phyloP scores from a whole-genome alignment of 768 basidiomycete genomes.

The Tylopilus vinaceipallidus region DNA sequence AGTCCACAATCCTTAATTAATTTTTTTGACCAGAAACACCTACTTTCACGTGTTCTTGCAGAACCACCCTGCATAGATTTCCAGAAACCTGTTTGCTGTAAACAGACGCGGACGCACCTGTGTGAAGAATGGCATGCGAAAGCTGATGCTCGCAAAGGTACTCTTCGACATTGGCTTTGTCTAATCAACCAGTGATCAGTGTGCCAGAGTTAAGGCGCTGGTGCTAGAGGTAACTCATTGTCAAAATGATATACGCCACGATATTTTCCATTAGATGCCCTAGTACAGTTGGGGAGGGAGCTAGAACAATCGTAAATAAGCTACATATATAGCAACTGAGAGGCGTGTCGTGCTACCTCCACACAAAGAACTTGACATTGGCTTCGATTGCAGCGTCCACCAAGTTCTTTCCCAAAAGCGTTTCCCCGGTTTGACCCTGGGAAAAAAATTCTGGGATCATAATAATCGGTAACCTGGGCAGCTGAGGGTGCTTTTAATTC shows the following conservation, averaged over 20 bases:
- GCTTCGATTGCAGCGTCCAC: conserved; percentile 26
- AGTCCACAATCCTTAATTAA: too few species aligned
- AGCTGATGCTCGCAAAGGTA: conserved; percentile 18
- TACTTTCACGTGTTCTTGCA: conserved; percentile 23
- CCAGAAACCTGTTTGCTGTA: not conserved
- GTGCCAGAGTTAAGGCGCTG: not conserved
- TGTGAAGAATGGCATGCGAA: conserved; percentile 20
- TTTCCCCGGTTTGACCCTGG: conserved; percentile 22
- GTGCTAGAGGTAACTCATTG: conserved; percentile 10
- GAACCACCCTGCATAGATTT: conserved; percentile 23
- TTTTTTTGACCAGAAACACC: too few species aligned
- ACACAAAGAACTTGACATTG: conserved; percentile 29
- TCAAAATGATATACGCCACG: conserved; percentile 25
- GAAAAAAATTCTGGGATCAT: conserved; percentile 20
- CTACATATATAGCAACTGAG: not conserved
- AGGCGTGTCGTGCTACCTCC: conserved; percentile 12
- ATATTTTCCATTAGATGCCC: conserved; percentile 23
- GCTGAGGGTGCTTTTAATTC: not conserved
- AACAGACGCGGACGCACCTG: conserved; percentile 9
- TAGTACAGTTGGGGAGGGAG: conserved; percentile 18
- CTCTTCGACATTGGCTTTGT: conserved; percentile 26
- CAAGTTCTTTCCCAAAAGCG: conserved; percentile 29
- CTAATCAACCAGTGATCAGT: not conserved
- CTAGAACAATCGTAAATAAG: conserved; percentile 2
- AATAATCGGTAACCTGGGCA: conserved; percentile 27